Evolutionary conservation across 192 early-diverging fungal species (phyloP).

Genomic region (Gonapodya sp.): DNA sequence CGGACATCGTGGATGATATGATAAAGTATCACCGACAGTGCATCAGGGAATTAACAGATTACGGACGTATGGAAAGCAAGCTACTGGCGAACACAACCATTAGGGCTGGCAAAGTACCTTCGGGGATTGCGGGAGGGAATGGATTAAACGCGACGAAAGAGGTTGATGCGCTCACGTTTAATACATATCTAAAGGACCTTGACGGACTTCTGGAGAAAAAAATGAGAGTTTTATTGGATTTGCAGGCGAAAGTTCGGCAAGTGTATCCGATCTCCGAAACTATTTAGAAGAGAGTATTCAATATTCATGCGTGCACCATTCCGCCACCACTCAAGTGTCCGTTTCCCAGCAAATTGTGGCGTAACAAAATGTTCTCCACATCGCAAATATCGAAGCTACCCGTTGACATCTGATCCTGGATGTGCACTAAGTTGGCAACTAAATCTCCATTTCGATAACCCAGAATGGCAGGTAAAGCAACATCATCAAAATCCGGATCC

Average conservation of each 20-base stretch:
- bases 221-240: constrained; percentile 15
- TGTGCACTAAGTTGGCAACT: constrained; percentile 22
- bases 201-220: constrained; percentile 27
- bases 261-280: not conserved
- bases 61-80: constrained; percentile 33
- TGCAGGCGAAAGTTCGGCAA: constrained; percentile 18
- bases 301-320: not conserved
- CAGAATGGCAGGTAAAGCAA: constrained; percentile 38
- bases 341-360: not conserved
- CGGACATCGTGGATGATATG: constrained; percentile 24
- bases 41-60: constrained; percentile 36
- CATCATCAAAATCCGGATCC: constrained; percentile 36
- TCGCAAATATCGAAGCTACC: not conserved
- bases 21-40: constrained; percentile 37
- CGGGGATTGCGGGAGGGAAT: constrained; percentile 14
- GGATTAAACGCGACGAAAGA: constrained; percentile 11
- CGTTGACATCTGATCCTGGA: constrained; percentile 33
- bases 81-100: constrained; percentile 39
- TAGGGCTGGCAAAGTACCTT: constrained; percentile 19
- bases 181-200: constrained; percentile 25
- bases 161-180: constrained; percentile 12
- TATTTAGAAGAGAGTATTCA: not conserved
- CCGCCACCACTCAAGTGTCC: not conserved
- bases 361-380: not conserved
- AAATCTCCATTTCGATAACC: constrained; percentile 33